A percentile compares a stretch with the other conserved stretches of the same genome.
Conservation (phyloP, 371 early-diverging fungal species). For the Smittium culicis region DNA sequence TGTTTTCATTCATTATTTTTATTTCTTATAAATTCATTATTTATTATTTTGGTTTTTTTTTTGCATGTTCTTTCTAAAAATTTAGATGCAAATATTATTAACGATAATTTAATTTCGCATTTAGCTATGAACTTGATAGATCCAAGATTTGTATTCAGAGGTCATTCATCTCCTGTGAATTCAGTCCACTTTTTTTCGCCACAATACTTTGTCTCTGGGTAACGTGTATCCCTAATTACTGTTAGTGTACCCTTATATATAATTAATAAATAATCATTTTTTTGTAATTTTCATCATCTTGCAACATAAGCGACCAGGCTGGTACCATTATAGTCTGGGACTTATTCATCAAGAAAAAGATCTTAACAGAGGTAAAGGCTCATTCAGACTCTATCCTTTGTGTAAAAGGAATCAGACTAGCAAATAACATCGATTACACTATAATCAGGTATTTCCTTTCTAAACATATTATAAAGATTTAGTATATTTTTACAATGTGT, state of each 20-base stretch:
- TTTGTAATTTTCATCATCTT: neutral
- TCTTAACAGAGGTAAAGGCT: neutral
- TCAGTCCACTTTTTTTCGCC: neutral
- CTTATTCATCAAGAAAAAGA: neutral
- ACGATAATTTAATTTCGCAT: too few relatives aligned
- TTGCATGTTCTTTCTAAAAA: neutral
- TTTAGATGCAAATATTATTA: neutral
- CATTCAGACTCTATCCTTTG: slow-evolving; percentile 5
- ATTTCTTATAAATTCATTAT: neutral
- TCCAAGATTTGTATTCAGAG: slow-evolving; percentile 4
- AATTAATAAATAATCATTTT: neutral
- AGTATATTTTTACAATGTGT: too few relatives aligned
- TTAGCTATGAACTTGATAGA: too few relatives aligned
- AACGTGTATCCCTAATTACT: neutral
- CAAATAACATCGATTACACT: neutral
- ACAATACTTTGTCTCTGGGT: slow-evolving; percentile 1
- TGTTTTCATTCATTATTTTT: neutral
- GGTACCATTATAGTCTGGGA: slow-evolving; percentile 4
- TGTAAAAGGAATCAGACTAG: neutral
- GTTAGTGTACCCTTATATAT: too few relatives aligned
- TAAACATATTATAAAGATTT: too few relatives aligned
- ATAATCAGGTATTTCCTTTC: too few relatives aligned
- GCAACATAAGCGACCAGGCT: neutral
- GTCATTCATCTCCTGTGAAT: slow-evolving; percentile 6
- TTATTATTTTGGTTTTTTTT: neutral